Evolutionary conservation across 2,329 filamentous ascomycete genomes (phyloP), one percentile per base, ranked within the genome.

Genomic region (Cladosporium sp.): DNA sequence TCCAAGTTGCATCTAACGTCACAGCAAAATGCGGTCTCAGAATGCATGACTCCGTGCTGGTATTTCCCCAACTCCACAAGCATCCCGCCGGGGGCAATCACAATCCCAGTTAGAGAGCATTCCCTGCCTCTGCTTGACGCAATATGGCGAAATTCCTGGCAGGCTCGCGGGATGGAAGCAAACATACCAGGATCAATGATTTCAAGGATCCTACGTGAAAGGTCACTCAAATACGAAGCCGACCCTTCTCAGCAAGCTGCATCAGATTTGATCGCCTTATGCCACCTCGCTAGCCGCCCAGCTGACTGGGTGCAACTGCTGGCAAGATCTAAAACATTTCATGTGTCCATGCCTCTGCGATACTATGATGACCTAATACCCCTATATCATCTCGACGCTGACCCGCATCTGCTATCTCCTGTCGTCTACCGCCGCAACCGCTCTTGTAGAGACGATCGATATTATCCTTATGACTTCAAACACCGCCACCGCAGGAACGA

Each of bases 301-400:
- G 11, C 37, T 49, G 46, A 22, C 33, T 35, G 13, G 31, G 46
- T 49, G 10, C 40, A 40, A 50, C 48, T 28, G 7, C 6, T 28
- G 35, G 9, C 13, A 37, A 35, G 31, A 35, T 8, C 46, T 49
- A 40, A 44, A 28, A 28, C 22, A n/a, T 19, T 32, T 9, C 32
- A 28, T 46, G 50, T 31, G 18, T 46, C 28, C 43, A 53, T 53
- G 50, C 50, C 50, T 38, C 13, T 19, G 16, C 35, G 40, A 18
- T 28, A 49, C 34, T 44, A 51, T 38, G 34, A 49, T 38, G 52
- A 61, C 41, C 22, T 54, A 16, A 34, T 58, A 32, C 51, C 59
- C 34, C 58, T 61, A 22, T 32, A 31, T 19, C 9, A 43, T 33
- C 11, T 31, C 13, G 38, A 37, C 31, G 35, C 40, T 11, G 14